Conservation (phyloP, 768 basidiomycete genomes). For the Rickenella mellea region DNA sequence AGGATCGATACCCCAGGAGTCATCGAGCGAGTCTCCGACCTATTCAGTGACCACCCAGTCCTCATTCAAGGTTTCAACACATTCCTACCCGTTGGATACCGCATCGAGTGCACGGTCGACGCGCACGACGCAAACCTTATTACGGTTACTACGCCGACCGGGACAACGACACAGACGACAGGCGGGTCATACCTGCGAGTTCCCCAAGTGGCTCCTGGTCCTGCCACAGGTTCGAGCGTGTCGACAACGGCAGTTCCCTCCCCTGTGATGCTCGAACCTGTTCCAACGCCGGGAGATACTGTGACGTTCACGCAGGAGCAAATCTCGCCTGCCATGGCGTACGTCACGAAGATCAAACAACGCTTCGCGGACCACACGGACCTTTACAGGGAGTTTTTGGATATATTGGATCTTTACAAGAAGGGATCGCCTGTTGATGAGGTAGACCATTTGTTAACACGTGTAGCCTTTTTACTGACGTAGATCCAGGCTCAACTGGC, state of each 20-base stretch:
- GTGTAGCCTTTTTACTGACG: constrained; percentile 6
- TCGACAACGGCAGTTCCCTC: constrained; percentile 5
- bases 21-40: constrained; percentile 86
- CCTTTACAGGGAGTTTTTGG: constrained; percentile 72
- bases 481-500: constrained; percentile 52
- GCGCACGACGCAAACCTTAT: constrained; percentile 56
- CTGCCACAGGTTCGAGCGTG: not conserved
- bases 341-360: constrained; percentile 94
- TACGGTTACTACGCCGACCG: constrained; percentile 70
- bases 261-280: constrained; percentile 5
- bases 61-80: constrained; percentile 99
- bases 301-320: constrained; percentile 32
- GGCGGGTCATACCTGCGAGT: no score
- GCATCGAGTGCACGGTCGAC: constrained; percentile 73
- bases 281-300: no score
- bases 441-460: constrained; percentile 29
- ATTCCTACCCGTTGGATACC: constrained; percentile 89
- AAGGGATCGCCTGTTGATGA: constrained; percentile 53
- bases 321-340: constrained; percentile 82
- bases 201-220: not conserved
- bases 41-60: constrained; percentile 82
- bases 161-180: constrained; percentile 51
- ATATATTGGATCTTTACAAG: constrained; percentile 61
- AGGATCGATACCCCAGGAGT: constrained; percentile 98
- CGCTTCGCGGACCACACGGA: constrained; percentile 73